Conservation (phyloP, 1,284 basidiomycete species). For the Ceratobasidium sp. region DNA sequence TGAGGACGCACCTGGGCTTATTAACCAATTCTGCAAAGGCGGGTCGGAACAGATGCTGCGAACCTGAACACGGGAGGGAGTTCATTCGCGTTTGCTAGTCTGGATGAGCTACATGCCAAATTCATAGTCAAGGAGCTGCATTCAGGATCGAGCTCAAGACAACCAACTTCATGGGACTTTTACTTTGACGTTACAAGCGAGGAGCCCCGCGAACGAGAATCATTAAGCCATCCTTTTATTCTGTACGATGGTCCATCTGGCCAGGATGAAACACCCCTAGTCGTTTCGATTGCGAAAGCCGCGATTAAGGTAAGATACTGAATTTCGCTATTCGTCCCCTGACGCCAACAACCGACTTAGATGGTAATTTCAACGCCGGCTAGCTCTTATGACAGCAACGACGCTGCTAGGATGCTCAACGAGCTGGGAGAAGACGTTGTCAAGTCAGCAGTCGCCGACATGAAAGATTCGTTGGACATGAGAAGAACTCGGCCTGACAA, state of each 20-base stretch:
- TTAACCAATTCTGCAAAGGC: not conserved
- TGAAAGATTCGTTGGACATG: conserved; percentile 45
- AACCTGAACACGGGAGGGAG: conserved; percentile 22
- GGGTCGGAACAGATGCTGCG: not conserved
- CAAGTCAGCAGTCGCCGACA: conserved; percentile 56
- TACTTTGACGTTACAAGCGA: conserved; percentile 73
- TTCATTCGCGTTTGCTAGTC: conserved; percentile 54
- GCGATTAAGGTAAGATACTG: conserved; percentile 75
- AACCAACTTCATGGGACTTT: conserved; percentile 63
- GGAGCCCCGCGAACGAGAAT: conserved; percentile 73
- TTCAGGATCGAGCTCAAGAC: conserved; percentile 8
- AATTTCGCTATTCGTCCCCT: not conserved
- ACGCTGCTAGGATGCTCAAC: conserved; percentile 63
- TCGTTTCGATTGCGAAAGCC: conserved; percentile 63
- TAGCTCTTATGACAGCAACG: conserved; percentile 66
- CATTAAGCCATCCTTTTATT: conserved; percentile 65
- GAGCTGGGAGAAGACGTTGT: conserved; percentile 61
- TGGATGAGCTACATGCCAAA: conserved; percentile 56
- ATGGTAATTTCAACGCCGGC: conserved; percentile 76
- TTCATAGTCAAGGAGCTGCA: conserved; percentile 61
- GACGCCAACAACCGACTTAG: conserved; percentile 50
- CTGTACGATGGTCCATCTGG: conserved; percentile 52
- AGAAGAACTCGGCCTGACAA: conserved; percentile 25
- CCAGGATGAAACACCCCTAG: not conserved
- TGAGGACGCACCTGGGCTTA: not conserved